Conservation (phyloP, 2,329 filamentous ascomycete genomes). For the Beauveria sp. region DNA sequence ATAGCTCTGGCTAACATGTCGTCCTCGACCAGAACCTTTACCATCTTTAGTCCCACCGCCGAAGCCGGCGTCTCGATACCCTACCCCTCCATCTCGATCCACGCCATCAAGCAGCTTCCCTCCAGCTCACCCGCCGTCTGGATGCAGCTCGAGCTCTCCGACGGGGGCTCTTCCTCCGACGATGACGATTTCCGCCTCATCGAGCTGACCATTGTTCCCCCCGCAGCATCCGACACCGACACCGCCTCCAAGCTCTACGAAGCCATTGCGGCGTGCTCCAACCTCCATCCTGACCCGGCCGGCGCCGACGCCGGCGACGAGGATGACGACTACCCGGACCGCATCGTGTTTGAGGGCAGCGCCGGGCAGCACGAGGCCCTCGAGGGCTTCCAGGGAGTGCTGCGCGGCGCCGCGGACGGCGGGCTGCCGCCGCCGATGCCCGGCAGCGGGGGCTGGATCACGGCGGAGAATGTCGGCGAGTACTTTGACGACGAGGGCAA, state of each 20-base stretch:
- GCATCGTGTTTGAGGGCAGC: slow-evolving; percentile 49
- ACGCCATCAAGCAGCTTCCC: slow-evolving; percentile 59
- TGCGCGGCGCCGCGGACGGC: slow-evolving; percentile 38
- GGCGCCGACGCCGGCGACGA: slow-evolving; percentile 46
- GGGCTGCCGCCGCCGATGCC: slow-evolving; percentile 60
- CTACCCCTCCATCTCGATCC: slow-evolving; percentile 67
- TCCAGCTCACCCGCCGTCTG: slow-evolving; percentile 44
- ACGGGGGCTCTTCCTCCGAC: slow-evolving; percentile 38
- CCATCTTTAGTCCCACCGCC: slow-evolving; percentile 52
- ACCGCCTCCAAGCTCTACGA: slow-evolving; percentile 47
- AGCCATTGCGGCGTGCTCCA: slow-evolving; percentile 66
- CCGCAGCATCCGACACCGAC: slow-evolving; percentile 16
- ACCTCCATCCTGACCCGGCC: slow-evolving; percentile 62
- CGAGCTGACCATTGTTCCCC: slow-evolving; percentile 60
- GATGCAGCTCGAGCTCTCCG: slow-evolving; percentile 60
- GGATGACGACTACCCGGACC: slow-evolving; percentile 45
- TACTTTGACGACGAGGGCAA: slow-evolving; percentile 78
- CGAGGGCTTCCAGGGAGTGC: slow-evolving; percentile 45
- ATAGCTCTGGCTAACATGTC: not conserved
- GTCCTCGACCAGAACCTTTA: slow-evolving; percentile 35
- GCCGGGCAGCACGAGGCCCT: slow-evolving; percentile 43
- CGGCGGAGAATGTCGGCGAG: slow-evolving; percentile 80
- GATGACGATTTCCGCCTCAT: slow-evolving; percentile 60
- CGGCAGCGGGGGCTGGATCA: slow-evolving; percentile 77
- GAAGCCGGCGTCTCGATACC: slow-evolving; percentile 59